Conservation (phyloP, 805 yeast genomes). For the Sugiyamaella boreocaroliniensis region DNA sequence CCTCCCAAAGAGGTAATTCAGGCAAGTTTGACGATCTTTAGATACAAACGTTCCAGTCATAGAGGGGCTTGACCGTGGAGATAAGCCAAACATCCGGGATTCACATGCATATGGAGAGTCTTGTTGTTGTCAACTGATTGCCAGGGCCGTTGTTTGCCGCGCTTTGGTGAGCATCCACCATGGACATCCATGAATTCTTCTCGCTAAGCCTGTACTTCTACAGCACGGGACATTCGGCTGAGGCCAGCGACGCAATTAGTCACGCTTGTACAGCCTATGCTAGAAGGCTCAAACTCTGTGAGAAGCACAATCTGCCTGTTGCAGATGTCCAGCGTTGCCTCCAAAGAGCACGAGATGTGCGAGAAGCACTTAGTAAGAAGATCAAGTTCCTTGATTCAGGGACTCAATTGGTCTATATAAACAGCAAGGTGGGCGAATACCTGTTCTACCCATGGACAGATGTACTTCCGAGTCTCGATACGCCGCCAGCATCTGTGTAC, state of each 20-base stretch:
- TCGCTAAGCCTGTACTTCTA: neutral
- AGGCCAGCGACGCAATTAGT: neutral
- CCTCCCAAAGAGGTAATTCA: neutral
- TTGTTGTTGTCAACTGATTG: no score
- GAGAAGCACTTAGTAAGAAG: constrained; percentile 18
- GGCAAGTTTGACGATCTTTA: no score
- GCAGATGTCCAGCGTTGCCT: neutral
- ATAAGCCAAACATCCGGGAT: no score
- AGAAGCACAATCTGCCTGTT: neutral
- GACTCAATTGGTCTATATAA: constrained; percentile 28
- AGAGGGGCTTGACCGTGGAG: no score
- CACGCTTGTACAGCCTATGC: neutral
- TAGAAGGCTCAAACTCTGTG: neutral
- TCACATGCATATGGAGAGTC: no score
- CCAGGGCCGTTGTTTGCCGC: no score
- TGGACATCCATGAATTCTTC: neutral
- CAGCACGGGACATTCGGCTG: neutral
- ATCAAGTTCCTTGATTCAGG: neutral
- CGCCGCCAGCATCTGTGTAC: neutral
- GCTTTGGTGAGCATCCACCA: no score
- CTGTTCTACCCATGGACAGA: constrained; percentile 25
- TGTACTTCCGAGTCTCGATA: neutral
- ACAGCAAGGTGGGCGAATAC: constrained; percentile 28
- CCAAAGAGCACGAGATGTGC: constrained; percentile 10
- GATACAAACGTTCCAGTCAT: no score